These are phyloP conservation scores for Sarocladium oryzae DNA, from an alignment of 2,329 filamentous ascomycete genomes.

Conservation along the genomic window DNA sequence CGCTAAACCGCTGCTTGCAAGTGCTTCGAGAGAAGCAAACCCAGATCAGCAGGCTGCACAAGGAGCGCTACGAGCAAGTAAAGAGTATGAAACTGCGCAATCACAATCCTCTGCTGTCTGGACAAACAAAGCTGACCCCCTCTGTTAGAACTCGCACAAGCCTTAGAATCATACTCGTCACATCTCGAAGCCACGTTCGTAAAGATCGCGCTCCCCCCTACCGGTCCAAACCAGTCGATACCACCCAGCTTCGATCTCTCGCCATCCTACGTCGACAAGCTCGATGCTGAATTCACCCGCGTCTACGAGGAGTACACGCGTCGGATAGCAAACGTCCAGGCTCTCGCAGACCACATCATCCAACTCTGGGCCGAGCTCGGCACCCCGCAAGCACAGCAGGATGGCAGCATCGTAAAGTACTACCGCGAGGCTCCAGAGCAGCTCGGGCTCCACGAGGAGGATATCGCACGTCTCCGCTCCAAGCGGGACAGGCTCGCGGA, in stretches of 20 bases:
- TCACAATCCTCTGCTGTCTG: neutral
- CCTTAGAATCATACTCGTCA: slow-evolving; percentile 91
- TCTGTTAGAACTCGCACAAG: slow-evolving; percentile 74
- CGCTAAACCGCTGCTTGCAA: slow-evolving; percentile 73
- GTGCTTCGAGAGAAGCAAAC: slow-evolving; percentile 78
- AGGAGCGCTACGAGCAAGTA: slow-evolving; percentile 90
- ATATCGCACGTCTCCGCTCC: slow-evolving; percentile 63
- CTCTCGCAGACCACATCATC: slow-evolving; percentile 77
- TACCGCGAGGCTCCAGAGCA: slow-evolving; percentile 91
- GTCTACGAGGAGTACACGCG: slow-evolving; percentile 96
- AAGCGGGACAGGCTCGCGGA: slow-evolving; percentile 79
- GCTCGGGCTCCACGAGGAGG: slow-evolving; percentile 83
- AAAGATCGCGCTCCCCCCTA: slow-evolving; percentile 77
- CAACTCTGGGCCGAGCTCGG: slow-evolving; percentile 94
- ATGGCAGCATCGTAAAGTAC: slow-evolving; percentile 77
- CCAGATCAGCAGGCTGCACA: slow-evolving; percentile 74
- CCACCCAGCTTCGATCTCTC: slow-evolving; percentile 89
- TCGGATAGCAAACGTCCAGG: slow-evolving; percentile 68
- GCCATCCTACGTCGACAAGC: slow-evolving; percentile 73
- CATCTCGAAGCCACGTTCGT: slow-evolving; percentile 90
- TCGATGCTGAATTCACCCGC: slow-evolving; percentile 86
- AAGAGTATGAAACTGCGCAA: slow-evolving; percentile 54
- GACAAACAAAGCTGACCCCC: slow-evolving; percentile 13
- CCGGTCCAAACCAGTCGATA: slow-evolving; percentile 66
- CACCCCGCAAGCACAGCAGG: slow-evolving; percentile 87